Base-by-base conservation (phyloP, 805 yeast genomes). In the Metschnikowia baotianmanensis region DNA sequence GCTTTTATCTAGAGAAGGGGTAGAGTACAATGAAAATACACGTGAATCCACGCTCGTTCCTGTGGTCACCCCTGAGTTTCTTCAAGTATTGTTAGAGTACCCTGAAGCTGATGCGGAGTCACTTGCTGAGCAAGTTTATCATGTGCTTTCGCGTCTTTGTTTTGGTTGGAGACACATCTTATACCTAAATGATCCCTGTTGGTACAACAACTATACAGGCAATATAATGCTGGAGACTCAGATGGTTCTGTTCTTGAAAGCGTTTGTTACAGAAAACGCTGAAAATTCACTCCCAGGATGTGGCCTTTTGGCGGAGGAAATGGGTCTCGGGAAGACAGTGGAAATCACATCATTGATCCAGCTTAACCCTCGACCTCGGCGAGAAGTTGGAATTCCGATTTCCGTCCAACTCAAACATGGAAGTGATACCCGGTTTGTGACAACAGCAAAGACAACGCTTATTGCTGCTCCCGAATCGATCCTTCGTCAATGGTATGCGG, bases 301-400 rank as follows among this genome's bases (percentile, higher is more conserved):
- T 36, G 96, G 95, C 0, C 64, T 93, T 6, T 60, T 93, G 24
- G 84, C 93, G 1, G 99, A 91, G 55, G 99, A 93, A 61, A 93
- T 93, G 99, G 99, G 99, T 0, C 71, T 93, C 6, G 99, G 99
- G 0, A 93, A 93, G 56, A 91, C 99, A 0, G 80, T 93, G 4
- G 99, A 93, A 58, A 69, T 89, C 11, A 69, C 86, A 2, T 70
- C 95, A 0, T 63, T 91, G 28, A 63, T 84, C 0, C 56, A 80
- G 2, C 55, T 81, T 36, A 83, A 93, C 57, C 80, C 68, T 23
- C 63, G 96, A 12, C 70, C 73, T 0, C 16, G 42, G 3, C 42
- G 16, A 11, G 66, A 69, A 23, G 56, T 65, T 20, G 66, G 65
- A 27, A 57, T 55, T 27, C 53, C 56, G n/a, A 43, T 61, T 5